Evolutionary conservation across 768 basidiomycete genomes (phyloP), one percentile per base, ranked within the genome.

Genomic region (Lentinula edodes): DNA sequence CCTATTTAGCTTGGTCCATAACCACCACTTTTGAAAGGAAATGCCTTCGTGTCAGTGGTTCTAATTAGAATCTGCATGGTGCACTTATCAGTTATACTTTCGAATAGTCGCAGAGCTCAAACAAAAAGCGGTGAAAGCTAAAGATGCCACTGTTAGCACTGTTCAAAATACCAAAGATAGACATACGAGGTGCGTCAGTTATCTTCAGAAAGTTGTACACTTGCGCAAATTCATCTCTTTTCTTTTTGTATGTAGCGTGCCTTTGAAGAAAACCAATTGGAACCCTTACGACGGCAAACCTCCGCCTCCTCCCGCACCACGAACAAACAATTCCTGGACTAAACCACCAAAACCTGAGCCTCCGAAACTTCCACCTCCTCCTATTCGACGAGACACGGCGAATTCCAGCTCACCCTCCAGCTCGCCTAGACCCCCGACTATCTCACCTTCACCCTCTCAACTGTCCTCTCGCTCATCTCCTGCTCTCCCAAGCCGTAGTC

Each of bases 231-330:
- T 46, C 3, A 48, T 6, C 6, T 10, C 28, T 16, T 10, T 20
- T 39, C 20, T 12, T 28, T 9, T 45, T 15, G 62, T 35, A 34
- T 52, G 48, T 52, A 88, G 87, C 65, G 73, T 78, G 6, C 80
- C 87, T 3, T 71, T 87, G 67, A 82, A 80, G 61, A 83, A 84
- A 60, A 82, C 84, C 7, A 86, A 81, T 64, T 89, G 86, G 85
- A 82, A 88, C 69, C 85, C 76, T 41, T 79, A 83, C 18, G 71
- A 72, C 62, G 83, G 80, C 66, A 82, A 81, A 28, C 72, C 75
- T n/a, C 74, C 79, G 6, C 78, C 84, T 1, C 79, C 81, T 23
- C 74, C 69, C 16, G 76, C 76, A 5, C 78, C 78, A n/a, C 77
- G 76, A 3, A 75, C 72, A 59, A 50, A 8, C 15, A 59, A 59